phyloP scores from a whole-genome alignment of 768 basidiomycete genomes.

The Russula dissimulans region DNA sequence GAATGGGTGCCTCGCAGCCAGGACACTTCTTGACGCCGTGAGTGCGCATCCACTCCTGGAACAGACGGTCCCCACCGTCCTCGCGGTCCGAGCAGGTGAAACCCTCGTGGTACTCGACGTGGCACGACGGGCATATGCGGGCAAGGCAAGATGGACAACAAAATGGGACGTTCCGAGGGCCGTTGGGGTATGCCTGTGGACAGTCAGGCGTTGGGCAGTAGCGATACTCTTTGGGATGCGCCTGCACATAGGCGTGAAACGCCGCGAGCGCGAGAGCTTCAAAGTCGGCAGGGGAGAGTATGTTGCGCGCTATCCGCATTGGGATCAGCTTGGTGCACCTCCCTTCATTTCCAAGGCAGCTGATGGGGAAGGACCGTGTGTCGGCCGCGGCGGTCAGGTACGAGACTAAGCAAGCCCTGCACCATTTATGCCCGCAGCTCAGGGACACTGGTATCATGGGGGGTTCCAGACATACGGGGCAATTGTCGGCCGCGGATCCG shows the following conservation, averaged over 20 bases:
- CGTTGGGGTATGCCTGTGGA: conserved; percentile 57
- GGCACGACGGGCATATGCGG: conserved; percentile 60
- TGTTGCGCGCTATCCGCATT: conserved; percentile 37
- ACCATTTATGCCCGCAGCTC: conserved; percentile 61
- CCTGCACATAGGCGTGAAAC: conserved; percentile 51
- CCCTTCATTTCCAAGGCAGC: conserved; percentile 57
- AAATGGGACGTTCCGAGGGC: conserved; percentile 39
- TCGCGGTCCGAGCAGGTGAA: conserved; percentile 53
- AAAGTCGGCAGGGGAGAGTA: conserved; percentile 47
- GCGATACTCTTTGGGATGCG: conserved; percentile 51
- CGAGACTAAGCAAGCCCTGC: conserved; percentile 47
- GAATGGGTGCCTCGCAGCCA: conserved; percentile 59
- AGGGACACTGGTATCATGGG: conserved; percentile 44
- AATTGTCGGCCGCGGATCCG: conserved; percentile 26
- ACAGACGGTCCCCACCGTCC: conserved; percentile 40
- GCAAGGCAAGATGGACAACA: conserved; percentile 65
- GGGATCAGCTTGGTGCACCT: conserved; percentile 51
- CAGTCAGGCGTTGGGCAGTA: conserved; percentile 80
- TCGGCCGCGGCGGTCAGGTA: conserved; percentile 53
- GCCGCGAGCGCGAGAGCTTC: conserved; percentile 48
- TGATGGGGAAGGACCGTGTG: conserved; percentile 57
- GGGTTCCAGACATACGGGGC: conserved; percentile 65
- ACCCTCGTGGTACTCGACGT: conserved; percentile 53
- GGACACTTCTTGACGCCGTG: conserved; percentile 72
- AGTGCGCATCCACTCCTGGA: conserved; percentile 51